A percentile compares a stretch with the other conserved stretches of the same genome.
These are phyloP conservation scores for Melaleuca quinquenervia DNA, from an alignment of 345 rosid genomes.

Conservation along the genomic window DNA sequence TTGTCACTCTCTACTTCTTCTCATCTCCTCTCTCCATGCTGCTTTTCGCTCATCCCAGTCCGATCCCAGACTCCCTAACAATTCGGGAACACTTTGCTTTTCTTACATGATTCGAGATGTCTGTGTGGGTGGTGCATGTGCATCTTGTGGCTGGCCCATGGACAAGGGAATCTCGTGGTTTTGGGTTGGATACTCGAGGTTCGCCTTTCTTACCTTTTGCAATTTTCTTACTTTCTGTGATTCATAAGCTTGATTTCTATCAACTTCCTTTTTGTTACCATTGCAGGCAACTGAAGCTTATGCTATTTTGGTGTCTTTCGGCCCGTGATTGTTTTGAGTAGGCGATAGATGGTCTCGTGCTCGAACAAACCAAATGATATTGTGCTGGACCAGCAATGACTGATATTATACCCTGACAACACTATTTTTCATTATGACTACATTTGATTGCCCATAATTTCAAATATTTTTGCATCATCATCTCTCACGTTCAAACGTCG, in stretches of 20 bases:
- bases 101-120: too few species aligned
- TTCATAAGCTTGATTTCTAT: neutral
- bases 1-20: too few species aligned
- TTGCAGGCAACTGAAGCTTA: neutral
- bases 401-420: slow-evolving; percentile 58
- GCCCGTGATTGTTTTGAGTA: slow-evolving; percentile 9
- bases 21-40: too few species aligned
- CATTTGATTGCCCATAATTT: too few species aligned
- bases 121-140: slow-evolving; percentile 63
- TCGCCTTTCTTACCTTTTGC: too few species aligned
- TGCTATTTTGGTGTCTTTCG: neutral
- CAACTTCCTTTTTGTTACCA: neutral
- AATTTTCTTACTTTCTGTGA: neutral
- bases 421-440: too few species aligned
- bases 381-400: slow-evolving; percentile 79
- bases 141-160: slow-evolving; percentile 88
- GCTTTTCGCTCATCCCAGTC: too few species aligned
- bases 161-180: slow-evolving; percentile 93
- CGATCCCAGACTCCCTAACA: too few species aligned
- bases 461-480: too few species aligned
- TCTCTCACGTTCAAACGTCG: too few species aligned
- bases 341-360: slow-evolving; percentile 96
- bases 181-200: slow-evolving; percentile 40
- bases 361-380: slow-evolving; percentile 67
- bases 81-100: too few species aligned